Evolutionary conservation across 2,329 filamentous ascomycete species (phyloP).

Genomic region (Aplosporella prunicola): DNA sequence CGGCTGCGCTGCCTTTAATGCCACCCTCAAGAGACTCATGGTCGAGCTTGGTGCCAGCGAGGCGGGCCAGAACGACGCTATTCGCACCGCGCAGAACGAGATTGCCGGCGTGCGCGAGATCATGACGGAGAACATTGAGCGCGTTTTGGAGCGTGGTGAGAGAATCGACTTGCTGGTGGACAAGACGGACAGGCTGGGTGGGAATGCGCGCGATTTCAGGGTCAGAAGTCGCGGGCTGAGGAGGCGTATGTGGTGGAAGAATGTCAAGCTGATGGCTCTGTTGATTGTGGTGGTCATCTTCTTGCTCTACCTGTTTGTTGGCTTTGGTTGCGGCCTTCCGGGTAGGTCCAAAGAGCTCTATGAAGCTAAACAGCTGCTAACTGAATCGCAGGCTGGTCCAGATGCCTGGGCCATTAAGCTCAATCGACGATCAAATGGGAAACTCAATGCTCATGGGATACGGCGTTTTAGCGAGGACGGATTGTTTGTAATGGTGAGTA

Average conservation of each 20-base stretch:
- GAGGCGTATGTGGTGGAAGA: constrained; percentile 99
- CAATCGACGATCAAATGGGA: too few species aligned
- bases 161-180: constrained; percentile 88
- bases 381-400: constrained; percentile 24
- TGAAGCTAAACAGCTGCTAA: constrained; percentile 14
- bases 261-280: constrained; percentile 85
- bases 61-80: constrained; percentile 67
- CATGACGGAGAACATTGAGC: constrained; percentile 93
- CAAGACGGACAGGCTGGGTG: constrained; percentile 88
- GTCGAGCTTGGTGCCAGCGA: constrained; percentile 73
- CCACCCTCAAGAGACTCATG: constrained; percentile 66
- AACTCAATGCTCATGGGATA: too few species aligned
- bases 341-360: constrained; percentile 29
- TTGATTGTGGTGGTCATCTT: constrained; percentile 63
- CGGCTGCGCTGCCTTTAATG: constrained; percentile 81
- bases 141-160: constrained; percentile 76
- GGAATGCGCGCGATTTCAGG: constrained; percentile 81
- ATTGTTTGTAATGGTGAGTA: too few species aligned
- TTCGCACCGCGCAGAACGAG: constrained; percentile 73
- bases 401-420: constrained; percentile 25
- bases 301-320: constrained; percentile 60
- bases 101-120: constrained; percentile 89
- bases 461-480: too few species aligned
- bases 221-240: constrained; percentile 78
- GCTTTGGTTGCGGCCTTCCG: constrained; percentile 63